Base-by-base conservation (phyloP, 148 eudicot genomes). In the Agrostemma githago region DNA sequence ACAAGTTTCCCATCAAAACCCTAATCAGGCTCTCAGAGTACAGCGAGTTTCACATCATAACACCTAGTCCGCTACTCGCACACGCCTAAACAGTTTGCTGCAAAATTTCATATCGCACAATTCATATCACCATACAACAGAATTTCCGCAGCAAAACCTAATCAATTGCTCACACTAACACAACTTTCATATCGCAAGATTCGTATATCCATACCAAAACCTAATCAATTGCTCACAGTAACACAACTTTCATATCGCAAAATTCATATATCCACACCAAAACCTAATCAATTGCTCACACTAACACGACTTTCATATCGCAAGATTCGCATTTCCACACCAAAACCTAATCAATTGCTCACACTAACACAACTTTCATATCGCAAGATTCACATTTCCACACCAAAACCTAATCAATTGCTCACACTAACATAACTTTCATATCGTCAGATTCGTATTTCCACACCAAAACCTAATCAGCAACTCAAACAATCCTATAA, bases 401-500 rank as follows among this genome's bases (percentile, higher is more conserved):
- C 38, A 62, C 2, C 65, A 62, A 62, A 60, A 14, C 69, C 16
- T 40, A 15, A 66, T 64, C 4, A 40, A 40, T 4, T 20, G 42
- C 6, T 66, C 19, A 64, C 17, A 39, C 8, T 6, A 68, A 38
- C 71, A 5, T 17, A 64, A 64, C 38, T 62, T 8, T 9, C 66
- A 26, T 26, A 26, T 26, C 34, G 34, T 26, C 0, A 26, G 34
- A 26, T 26, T 26, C 34, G 10, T 34, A 62, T 16, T 66, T 41
- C 48, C 65, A 62, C 38, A 62, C 2, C 65, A 62, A 62, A 60
- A 62, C 66, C 51, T 66, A n/a, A 66, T 64, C 42, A 64, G 14
- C 43, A 37, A 39, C 43, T 12, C 43, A 11, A 3, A 66, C 26
- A 41, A 38, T 20, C 65, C 8, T 10, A 62, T 2, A 17, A 15